phyloP scores from a whole-genome alignment of 2,329 filamentous ascomycete genomes.

The Epichloe sylvatica region DNA sequence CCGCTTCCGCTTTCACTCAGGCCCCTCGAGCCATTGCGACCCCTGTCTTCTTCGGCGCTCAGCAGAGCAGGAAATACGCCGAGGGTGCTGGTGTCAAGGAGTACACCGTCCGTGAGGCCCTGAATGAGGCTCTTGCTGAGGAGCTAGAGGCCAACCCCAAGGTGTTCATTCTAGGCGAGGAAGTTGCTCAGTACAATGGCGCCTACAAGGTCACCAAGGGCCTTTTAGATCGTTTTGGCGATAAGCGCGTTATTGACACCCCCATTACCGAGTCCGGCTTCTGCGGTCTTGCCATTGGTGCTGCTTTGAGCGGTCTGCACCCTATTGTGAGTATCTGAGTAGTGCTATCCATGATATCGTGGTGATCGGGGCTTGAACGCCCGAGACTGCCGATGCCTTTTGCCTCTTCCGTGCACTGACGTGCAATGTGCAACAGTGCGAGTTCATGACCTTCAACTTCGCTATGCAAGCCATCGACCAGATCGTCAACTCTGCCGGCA shows the following conservation, averaged over 20 bases:
- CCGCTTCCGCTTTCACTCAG: slow-evolving; percentile 21
- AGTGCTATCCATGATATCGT: too few species aligned
- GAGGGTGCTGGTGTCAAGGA: slow-evolving; percentile 59
- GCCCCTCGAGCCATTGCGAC: slow-evolving; percentile 21
- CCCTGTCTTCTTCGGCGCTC: slow-evolving; percentile 25
- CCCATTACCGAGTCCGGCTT: slow-evolving; percentile 98
- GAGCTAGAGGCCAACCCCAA: slow-evolving; percentile 90
- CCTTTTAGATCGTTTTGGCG: slow-evolving; percentile 89
- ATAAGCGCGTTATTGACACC: slow-evolving; percentile 93
- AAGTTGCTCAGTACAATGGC: slow-evolving; percentile 99
- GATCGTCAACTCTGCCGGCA: slow-evolving; percentile 96
- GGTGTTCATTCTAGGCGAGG: slow-evolving; percentile 92
- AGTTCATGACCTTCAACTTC: slow-evolving; percentile 99
- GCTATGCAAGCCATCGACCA: slow-evolving; percentile 99
- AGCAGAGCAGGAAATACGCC: slow-evolving; percentile 42
- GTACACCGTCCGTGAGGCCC: slow-evolving; percentile 89
- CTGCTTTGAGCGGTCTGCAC: slow-evolving; percentile 85
- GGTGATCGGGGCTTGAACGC: background rate
- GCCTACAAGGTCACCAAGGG: slow-evolving; percentile 99
- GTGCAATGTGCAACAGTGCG: slow-evolving; percentile 45
- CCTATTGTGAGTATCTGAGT: slow-evolving; percentile 57
- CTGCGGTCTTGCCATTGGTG: slow-evolving; percentile 81
- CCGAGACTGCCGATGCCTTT: background rate
- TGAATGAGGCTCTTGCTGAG: slow-evolving; percentile 96
- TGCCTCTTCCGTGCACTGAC: slow-evolving; percentile 2